Evolutionary conservation across 768 basidiomycete genomes (phyloP).

Genomic region (Podaxis rugospora): DNA sequence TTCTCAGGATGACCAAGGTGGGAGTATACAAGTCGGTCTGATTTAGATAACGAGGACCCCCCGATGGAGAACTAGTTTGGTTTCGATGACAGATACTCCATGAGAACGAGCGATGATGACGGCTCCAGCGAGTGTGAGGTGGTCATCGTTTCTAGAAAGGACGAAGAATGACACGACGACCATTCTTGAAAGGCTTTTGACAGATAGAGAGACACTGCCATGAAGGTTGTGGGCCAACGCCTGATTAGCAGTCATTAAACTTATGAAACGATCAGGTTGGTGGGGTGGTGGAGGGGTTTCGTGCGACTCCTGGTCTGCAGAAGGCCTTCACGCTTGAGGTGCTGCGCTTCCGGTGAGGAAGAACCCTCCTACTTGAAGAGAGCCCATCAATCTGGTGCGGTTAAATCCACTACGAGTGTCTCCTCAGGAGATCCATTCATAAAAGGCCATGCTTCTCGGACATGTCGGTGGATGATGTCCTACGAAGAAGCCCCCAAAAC

Average conservation of each 20-base stretch:
- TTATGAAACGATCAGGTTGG: neutral
- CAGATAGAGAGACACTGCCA: neutral
- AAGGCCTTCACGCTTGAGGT: neutral
- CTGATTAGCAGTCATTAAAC: neutral
- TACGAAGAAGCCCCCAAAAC: neutral
- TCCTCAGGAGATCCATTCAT: neutral
- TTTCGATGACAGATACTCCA: constrained; percentile 1
- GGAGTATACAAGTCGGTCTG: neutral
- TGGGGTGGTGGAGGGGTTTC: neutral
- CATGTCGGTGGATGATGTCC: neutral
- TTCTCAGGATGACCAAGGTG: neutral
- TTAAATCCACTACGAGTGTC: neutral
- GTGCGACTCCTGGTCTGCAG: neutral
- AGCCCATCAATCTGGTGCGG: neutral
- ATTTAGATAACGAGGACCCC: neutral
- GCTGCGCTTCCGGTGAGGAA: neutral
- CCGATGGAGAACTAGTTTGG: neutral
- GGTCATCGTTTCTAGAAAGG: neutral
- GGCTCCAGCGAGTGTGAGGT: neutral
- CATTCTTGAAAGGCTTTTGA: neutral
- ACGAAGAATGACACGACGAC: neutral
- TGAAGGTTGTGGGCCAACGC: neutral
- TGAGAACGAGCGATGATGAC: constrained; percentile 1
- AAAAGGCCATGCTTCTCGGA: neutral
- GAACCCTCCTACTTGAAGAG: neutral